Evolutionary conservation across 352 stramenopile genomes (phyloP).

Genomic region (Phytopythium cucurbitacearum): DNA sequence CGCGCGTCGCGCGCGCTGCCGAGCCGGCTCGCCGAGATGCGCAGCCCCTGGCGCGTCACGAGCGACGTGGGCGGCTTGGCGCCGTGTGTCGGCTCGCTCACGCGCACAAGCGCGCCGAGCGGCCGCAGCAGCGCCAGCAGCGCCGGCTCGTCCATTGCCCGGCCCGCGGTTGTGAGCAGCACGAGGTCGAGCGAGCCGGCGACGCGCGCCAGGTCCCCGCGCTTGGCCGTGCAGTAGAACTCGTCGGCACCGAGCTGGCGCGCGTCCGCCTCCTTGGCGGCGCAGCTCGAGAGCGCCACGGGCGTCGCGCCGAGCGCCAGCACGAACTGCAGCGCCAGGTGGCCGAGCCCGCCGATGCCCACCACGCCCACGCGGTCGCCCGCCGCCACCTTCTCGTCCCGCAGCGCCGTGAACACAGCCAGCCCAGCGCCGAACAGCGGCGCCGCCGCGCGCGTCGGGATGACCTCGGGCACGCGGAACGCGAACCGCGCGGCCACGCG

Average conservation of each 20-base stretch:
- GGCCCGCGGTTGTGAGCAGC: constrained; percentile 57
- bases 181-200: constrained; percentile 48
- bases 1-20: constrained; percentile 63
- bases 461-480: constrained; percentile 64
- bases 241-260: constrained; percentile 36
- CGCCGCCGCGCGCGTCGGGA: constrained; percentile 38
- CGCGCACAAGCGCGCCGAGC: constrained; percentile 49
- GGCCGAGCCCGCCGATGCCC: constrained; percentile 73
- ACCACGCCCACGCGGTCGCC: constrained; percentile 62
- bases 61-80: constrained; percentile 25
- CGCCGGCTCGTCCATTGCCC: constrained; percentile 27
- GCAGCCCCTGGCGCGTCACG: constrained; percentile 21
- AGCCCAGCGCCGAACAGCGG: constrained; percentile 82
- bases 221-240: constrained; percentile 54
- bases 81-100: constrained; percentile 49
- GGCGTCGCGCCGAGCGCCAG: constrained; percentile 48
- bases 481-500: constrained; percentile 49
- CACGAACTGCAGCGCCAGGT: constrained; percentile 77
- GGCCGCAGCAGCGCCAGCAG: constrained; percentile 46
- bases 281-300: constrained; percentile 53
- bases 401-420: constrained; percentile 76
- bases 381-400: constrained; percentile 40
- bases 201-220: constrained; percentile 30
- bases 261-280: constrained; percentile 42
- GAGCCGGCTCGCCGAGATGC: constrained; percentile 57